Percentiles rank a stretch among this genome's conserved stretches.
These are phyloP conservation scores for Pichia pseudocactophila DNA, from an alignment of 805 yeast species.

Conservation along the genomic window DNA sequence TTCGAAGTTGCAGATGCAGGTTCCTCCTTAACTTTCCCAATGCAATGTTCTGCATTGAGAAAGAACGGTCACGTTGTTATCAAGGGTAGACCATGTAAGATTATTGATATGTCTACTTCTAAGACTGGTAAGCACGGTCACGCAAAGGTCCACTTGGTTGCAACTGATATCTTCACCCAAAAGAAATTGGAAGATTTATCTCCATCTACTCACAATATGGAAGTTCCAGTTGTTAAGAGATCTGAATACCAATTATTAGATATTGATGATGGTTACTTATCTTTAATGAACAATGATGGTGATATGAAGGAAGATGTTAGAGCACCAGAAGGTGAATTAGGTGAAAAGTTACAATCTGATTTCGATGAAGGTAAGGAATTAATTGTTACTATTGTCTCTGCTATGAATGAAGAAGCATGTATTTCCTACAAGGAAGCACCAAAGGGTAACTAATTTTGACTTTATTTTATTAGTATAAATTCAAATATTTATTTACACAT, in stretches of 20 bases:
- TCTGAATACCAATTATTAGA: constrained; percentile 94
- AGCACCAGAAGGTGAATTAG: constrained; percentile 96
- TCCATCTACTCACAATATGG: constrained; percentile 99
- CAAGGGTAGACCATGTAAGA: constrained; percentile 99
- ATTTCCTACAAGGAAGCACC: constrained; percentile 99
- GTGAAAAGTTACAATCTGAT: constrained; percentile 84
- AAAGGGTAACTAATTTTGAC: constrained; percentile 33
- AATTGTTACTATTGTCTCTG: constrained; percentile 90
- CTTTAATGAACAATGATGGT: constrained; percentile 95
- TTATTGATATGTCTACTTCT: constrained; percentile 99
- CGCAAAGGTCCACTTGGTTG: constrained; percentile 99
- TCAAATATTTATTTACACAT: constrained; percentile 1
- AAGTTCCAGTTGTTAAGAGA: constrained; percentile 96
- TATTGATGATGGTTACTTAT: constrained; percentile 96
- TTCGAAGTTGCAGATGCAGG: constrained; percentile 99
- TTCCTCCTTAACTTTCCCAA: constrained; percentile 96
- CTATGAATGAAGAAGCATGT: constrained; percentile 99
- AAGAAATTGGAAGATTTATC: constrained; percentile 99
- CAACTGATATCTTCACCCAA: constrained; percentile 97
- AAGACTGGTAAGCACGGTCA: constrained; percentile 99
- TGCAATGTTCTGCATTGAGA: constrained; percentile 99
- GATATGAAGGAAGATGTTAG: constrained; percentile 98
- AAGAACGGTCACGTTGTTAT: constrained; percentile 99
- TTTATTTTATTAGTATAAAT: background rate
- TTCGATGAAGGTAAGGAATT: constrained; percentile 98